A percentile compares a stretch with the other conserved stretches of the same genome.
Evolutionary conservation across 2,329 filamentous ascomycete genomes (phyloP).

Genomic region (Trichophyton simii): DNA sequence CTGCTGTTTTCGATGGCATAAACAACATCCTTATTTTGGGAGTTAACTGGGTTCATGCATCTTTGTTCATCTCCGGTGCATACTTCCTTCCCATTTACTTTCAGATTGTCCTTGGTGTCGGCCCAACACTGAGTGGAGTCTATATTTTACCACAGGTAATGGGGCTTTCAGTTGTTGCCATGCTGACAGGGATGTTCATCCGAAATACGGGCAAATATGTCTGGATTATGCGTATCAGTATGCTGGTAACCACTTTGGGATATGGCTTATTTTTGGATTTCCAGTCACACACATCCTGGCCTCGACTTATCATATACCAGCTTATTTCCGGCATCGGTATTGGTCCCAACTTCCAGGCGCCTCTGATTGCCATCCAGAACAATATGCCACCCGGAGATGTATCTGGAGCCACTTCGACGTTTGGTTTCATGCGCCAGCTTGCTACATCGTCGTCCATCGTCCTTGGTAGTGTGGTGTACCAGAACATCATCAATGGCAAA

Average conservation of each 20-base stretch:
- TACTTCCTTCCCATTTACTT: slow-evolving; percentile 83
- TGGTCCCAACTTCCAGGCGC: slow-evolving; percentile 51
- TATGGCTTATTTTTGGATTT: slow-evolving; percentile 53
- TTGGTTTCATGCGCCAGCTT: slow-evolving; percentile 48
- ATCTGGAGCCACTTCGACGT: slow-evolving; percentile 50
- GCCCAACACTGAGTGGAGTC: slow-evolving; percentile 59
- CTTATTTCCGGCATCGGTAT: slow-evolving; percentile 49
- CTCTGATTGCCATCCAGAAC: slow-evolving; percentile 52
- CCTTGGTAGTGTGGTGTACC: slow-evolving; percentile 42
- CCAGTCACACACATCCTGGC: slow-evolving; percentile 41
- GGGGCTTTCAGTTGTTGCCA: slow-evolving; percentile 52
- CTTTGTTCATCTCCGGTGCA: slow-evolving; percentile 62
- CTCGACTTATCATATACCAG: slow-evolving; percentile 42
- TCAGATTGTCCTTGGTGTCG: slow-evolving; percentile 57
- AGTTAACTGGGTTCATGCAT: slow-evolving; percentile 60
- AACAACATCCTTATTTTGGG: slow-evolving; percentile 55
- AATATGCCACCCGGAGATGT: slow-evolving; percentile 48
- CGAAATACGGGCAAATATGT: slow-evolving; percentile 60
- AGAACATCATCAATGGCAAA: slow-evolving; percentile 24
- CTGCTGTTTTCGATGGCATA: slow-evolving; percentile 53
- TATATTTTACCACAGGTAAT: slow-evolving; percentile 61
- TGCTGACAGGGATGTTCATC: slow-evolving; percentile 52
- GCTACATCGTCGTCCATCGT: slow-evolving; percentile 47
- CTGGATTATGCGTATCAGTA: slow-evolving; percentile 46
- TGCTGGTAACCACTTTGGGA: slow-evolving; percentile 50